Conservation (phyloP, 441 rosid genomes). For the Populus tomentosa region DNA sequence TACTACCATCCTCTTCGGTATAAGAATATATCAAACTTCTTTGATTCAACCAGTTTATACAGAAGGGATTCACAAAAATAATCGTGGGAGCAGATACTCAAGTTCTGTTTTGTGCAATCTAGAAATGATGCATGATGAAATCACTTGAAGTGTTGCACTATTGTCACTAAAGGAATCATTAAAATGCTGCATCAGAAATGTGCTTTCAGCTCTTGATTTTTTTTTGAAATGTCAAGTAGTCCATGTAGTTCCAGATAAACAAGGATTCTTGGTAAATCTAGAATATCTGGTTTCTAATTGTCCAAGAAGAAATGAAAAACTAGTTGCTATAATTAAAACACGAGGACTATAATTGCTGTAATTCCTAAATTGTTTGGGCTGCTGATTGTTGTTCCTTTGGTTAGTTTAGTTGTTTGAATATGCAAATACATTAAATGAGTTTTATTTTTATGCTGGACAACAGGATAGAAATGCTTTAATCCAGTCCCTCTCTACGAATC, state of each 20-base stretch:
- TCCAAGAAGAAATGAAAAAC: background rate
- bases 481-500: constrained; percentile 76
- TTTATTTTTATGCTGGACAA: constrained; percentile 3
- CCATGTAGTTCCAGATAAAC: background rate
- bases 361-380: background rate
- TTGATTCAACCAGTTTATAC: background rate
- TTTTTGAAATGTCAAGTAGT: background rate
- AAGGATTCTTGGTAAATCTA: background rate
- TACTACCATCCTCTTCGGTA: background rate
- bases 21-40: background rate
- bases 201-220: background rate
- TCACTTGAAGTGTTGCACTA: too few relatives aligned
- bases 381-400: background rate
- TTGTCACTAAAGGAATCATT: background rate
- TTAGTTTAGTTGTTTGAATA: background rate
- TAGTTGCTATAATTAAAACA: background rate
- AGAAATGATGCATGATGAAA: background rate
- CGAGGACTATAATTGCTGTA: background rate
- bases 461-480: constrained; percentile 74
- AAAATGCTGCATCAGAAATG: background rate
- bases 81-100: background rate
- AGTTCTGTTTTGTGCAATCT: background rate
- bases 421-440: constrained; percentile 4
- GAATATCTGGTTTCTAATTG: background rate
- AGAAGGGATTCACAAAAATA: background rate